Evolutionary conservation across 768 basidiomycete species (phyloP).

Genomic region (Pleurotus giganteus): DNA sequence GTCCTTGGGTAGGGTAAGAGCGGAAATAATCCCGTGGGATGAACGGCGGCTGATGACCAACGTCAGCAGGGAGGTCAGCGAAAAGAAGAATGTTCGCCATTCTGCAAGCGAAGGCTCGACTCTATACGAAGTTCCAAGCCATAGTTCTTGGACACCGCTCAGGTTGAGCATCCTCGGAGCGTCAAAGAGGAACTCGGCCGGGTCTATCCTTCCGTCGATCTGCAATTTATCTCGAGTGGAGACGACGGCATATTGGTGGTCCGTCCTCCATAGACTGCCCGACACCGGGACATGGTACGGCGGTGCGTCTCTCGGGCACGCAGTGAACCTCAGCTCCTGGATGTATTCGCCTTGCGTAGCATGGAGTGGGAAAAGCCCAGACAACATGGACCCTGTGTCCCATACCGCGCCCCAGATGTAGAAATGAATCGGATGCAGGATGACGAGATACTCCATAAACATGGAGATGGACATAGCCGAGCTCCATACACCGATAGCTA

Average conservation of each 20-base stretch:
- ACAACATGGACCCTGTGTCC: background rate
- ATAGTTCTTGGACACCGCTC: background rate
- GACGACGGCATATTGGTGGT: background rate
- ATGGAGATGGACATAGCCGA: background rate
- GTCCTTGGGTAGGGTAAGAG: background rate
- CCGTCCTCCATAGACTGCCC: background rate
- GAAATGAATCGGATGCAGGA: conserved; percentile 17
- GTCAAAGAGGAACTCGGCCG: background rate
- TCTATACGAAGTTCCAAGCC: background rate
- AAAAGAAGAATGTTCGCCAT: background rate
- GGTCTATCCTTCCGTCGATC: background rate
- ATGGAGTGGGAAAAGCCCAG: background rate
- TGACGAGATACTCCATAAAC: background rate
- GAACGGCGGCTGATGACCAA: background rate
- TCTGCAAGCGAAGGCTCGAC: background rate
- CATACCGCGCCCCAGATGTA: conserved; percentile 6
- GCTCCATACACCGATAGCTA: background rate
- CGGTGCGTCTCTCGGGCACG: background rate
- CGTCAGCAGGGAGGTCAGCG: background rate
- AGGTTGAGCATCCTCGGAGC: background rate
- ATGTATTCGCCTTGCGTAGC: background rate
- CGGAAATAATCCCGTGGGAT: background rate
- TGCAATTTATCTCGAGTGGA: no score
- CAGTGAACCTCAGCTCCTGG: background rate
- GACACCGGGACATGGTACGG: background rate